Conservation (phyloP, 2,329 filamentous ascomycete genomes). For the Cladosporium sphaerospermum region DNA sequence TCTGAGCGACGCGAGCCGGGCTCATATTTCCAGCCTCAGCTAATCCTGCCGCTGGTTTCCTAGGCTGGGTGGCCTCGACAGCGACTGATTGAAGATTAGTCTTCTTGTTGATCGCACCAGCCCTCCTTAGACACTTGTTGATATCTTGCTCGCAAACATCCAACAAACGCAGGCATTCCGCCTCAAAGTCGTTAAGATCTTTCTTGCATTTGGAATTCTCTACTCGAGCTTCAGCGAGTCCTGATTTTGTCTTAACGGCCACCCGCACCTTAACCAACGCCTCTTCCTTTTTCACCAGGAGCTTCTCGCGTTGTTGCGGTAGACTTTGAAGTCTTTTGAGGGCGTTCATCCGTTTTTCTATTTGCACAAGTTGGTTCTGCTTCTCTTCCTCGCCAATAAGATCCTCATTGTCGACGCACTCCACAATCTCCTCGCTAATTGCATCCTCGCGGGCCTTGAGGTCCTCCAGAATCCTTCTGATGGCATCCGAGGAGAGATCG, state of each 20-base stretch:
- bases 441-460: constrained; percentile 17
- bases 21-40: constrained; percentile 15
- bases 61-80: constrained; percentile 26
- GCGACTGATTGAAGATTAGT: constrained; percentile 13
- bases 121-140: constrained; percentile 12
- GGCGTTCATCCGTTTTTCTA: constrained; percentile 15
- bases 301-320: constrained; percentile 19
- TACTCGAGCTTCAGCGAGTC: constrained; percentile 17
- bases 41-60: background rate
- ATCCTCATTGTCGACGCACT: constrained; percentile 18
- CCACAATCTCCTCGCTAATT: constrained; percentile 18
- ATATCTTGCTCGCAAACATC: constrained; percentile 21
- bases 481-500: constrained; percentile 15
- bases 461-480: constrained; percentile 12
- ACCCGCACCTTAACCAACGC: constrained; percentile 14
- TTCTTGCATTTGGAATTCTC: constrained; percentile 23
- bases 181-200: constrained; percentile 21
- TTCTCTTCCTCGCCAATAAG: constrained; percentile 16
- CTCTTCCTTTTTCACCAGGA: constrained; percentile 12
- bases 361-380: constrained; percentile 15
- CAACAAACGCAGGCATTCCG: constrained; percentile 20
- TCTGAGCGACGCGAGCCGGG: constrained; percentile 29
- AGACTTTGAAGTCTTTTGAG: constrained; percentile 17
- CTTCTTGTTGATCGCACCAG: constrained; percentile 8
- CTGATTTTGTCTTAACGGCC: constrained; percentile 18